Evolutionary conservation across 169 alveolate species (phyloP).

Genomic region (Plasmodium malariae): DNA sequence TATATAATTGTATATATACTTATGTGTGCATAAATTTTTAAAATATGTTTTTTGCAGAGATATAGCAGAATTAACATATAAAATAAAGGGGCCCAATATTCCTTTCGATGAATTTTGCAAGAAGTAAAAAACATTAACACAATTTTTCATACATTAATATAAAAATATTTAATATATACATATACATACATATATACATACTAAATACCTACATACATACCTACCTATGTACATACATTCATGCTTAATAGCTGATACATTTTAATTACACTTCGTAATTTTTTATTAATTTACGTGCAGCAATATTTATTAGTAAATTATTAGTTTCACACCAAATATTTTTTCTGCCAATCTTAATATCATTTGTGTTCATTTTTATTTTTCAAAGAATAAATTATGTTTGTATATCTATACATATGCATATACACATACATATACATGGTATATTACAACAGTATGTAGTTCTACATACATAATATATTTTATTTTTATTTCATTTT

Average conservation of each 20-base stretch:
- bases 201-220: too few relatives aligned
- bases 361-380: background rate
- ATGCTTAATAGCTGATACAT: background rate
- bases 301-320: background rate
- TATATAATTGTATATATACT: background rate
- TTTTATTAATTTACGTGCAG: constrained; percentile 4
- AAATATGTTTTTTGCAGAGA: constrained; percentile 39
- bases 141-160: too few relatives aligned
- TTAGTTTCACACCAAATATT: background rate
- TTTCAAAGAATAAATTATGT: background rate
- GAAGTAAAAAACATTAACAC: constrained; percentile 14
- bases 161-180: constrained; percentile 9
- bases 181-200: too few relatives aligned
- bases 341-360: background rate
- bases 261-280: background rate
- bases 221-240: background rate
- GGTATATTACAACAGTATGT: background rate
- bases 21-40: background rate
- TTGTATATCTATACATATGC: background rate
- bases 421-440: background rate
- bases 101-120: constrained; percentile 55
- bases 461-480: background rate
- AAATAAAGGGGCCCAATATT: constrained; percentile 18
- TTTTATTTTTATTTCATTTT: background rate
- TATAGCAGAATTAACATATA: constrained; percentile 68